Evolutionary conservation across 331 rosid genomes (phyloP).

Genomic region (Quercus lobata): DNA sequence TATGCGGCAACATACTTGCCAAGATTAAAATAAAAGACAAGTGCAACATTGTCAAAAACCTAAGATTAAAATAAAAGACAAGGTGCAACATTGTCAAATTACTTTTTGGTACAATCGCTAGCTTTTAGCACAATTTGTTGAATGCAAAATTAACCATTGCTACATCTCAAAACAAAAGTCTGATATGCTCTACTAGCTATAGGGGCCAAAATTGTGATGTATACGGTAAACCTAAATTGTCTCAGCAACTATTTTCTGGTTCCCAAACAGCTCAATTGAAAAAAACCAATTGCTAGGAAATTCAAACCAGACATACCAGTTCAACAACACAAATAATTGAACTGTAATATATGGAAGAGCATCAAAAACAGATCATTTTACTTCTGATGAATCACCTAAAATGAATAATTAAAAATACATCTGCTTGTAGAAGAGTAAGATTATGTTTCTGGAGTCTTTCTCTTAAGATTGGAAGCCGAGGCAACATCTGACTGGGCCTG

Average conservation of each 20-base stretch:
- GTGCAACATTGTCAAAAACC: background rate
- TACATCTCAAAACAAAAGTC: background rate
- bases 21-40: background rate
- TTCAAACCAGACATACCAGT: background rate
- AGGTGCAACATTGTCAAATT: background rate
- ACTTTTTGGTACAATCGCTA: background rate
- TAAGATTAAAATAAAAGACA: background rate
- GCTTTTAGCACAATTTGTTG: background rate
- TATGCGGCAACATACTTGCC: background rate
- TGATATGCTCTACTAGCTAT: background rate
- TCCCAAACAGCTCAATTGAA: background rate
- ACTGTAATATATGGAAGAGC: constrained; percentile 1
- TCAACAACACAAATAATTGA: constrained; percentile 7
- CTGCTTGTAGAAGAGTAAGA: background rate
- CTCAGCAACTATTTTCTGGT: background rate
- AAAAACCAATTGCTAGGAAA: background rate
- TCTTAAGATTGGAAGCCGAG: constrained; percentile 47
- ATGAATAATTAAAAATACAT: background rate
- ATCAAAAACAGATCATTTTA: background rate
- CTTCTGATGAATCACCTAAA: background rate
- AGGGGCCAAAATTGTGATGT: background rate
- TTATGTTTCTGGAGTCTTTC: constrained; percentile 53
- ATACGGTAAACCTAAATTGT: background rate
- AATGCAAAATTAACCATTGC: background rate
- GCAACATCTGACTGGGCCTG: constrained; percentile 48